These are phyloP conservation scores for Halenospora varia DNA, from an alignment of 495 filamentous ascomycete genomes.

Conservation along the genomic window DNA sequence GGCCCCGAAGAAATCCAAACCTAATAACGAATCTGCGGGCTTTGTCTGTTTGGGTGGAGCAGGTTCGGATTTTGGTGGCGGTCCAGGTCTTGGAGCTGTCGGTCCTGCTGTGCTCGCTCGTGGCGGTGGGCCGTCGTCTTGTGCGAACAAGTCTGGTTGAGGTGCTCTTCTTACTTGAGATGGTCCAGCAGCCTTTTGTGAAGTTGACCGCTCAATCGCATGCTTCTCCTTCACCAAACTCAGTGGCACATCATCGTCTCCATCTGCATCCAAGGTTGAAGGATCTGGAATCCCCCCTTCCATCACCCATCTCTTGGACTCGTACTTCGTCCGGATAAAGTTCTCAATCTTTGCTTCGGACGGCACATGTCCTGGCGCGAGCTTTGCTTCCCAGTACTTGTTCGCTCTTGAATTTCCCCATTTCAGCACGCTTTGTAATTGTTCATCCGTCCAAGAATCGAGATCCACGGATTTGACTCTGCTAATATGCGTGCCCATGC, in stretches of 20 bases:
- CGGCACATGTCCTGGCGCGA: conserved; percentile 87
- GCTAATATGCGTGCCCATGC: conserved; percentile 98
- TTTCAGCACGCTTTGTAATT: conserved; percentile 81
- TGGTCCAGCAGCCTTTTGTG: conserved; percentile 13
- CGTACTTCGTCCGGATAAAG: conserved; percentile 98
- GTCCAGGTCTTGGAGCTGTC: conserved; percentile 55
- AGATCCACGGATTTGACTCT: conserved; percentile 97
- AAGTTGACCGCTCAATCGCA: conserved; percentile 37
- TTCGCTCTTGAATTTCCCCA: conserved; percentile 97
- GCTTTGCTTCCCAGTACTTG: conserved; percentile 97
- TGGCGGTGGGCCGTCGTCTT: conserved; percentile 30
- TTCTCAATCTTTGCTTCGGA: conserved; percentile 99
- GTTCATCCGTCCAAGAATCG: conserved; percentile 97
- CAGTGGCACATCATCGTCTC: conserved; percentile 74
- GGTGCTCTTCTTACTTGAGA: conserved; percentile 39
- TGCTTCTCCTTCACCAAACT: conserved; percentile 57
- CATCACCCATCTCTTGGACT: conserved; percentile 97
- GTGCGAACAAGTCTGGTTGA: conserved; percentile 47
- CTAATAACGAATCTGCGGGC: conserved; percentile 80
- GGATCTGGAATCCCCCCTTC: conserved; percentile 93
- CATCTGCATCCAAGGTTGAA: conserved; percentile 73
- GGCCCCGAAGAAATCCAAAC: conserved; percentile 87
- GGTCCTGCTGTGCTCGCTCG: conserved; percentile 56
- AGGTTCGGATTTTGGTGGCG: conserved; percentile 56
- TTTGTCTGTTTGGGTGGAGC: conserved; percentile 66